Base-by-base conservation (phyloP, 192 early-diverging fungal genomes). In the Chytriomyces sp. region DNA sequence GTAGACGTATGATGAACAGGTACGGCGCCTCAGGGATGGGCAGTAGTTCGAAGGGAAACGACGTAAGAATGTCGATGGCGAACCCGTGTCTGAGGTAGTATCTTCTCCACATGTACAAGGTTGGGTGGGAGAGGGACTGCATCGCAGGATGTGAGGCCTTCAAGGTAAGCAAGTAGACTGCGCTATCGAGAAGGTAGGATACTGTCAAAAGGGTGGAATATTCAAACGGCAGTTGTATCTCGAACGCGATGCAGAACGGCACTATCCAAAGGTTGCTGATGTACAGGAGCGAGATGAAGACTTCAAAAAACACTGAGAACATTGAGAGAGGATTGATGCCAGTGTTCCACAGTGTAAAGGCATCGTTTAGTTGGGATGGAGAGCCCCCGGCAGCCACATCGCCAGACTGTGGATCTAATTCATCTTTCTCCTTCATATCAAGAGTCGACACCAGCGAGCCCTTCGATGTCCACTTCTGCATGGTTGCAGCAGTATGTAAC, bases 41-140 rank as follows among this genome's bases (percentile, higher is more conserved):
- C 23, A 76, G 35, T 16, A 67, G 65, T 46, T 76, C 64, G 48
- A 63, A 76, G 1, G 75, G 75, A 24, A 76, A 68, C 6, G 50
- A 49, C 7, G 47, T 57, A 16, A 57, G 13, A 49, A 57, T 1
- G 24, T 76, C 75, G 45, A 66, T 76, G 16, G 50, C 9, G 20
- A 53, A 64, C n/a, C 48, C 26, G 10, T 48, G 26, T 10, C 47
- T 7, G 8, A 66, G 50, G 46, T 74, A 64, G 61, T 48, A 23
- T n/a, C 10, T 24, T n/a, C 61, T 43, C 72, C 72, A 61, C 6
- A 10, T 3, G 13, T 74, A 0, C 44, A 74, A 18, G 10, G 59
- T 46, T 20, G 44, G 10, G 13, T 45, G 28, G 11, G 24, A 7
- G 1, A 48, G 61, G 61, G 7, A 45, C 46, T 8, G 7, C 72